Evolutionary conservation across 2,329 filamentous ascomycete genomes (phyloP).

Genomic region (Aspergillus sp.): DNA sequence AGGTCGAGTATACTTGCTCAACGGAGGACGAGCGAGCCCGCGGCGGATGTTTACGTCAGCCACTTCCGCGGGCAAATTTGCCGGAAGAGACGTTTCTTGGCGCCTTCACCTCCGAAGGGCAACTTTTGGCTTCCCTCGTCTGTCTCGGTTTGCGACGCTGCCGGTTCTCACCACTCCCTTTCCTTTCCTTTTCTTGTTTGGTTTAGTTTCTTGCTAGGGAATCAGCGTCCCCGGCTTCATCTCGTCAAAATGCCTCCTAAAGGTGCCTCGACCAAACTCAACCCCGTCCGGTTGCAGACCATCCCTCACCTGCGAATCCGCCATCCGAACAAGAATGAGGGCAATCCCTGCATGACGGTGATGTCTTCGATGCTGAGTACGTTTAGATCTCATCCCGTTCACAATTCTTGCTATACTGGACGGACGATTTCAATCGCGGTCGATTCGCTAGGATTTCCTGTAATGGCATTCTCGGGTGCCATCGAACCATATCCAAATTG

Average conservation of each 20-base stretch:
- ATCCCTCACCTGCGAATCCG: conserved; percentile 60
- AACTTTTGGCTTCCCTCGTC: conserved; percentile 7
- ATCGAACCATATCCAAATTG: background rate
- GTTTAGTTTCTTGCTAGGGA: background rate
- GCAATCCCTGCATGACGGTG: conserved; percentile 63
- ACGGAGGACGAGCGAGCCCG: background rate
- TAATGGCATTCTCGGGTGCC: background rate
- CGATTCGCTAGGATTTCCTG: too few relatives aligned
- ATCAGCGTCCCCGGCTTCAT: background rate
- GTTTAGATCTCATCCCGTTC: conserved; percentile 16
- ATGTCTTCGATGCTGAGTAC: conserved; percentile 68
- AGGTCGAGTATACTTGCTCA: background rate
- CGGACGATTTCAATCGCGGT: background rate
- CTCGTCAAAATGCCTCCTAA: conserved; percentile 43
- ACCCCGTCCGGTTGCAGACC: conserved; percentile 48
- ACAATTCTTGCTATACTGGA: too few relatives aligned
- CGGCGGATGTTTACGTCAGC: conserved; percentile 28
- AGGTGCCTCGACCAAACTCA: conserved; percentile 44
- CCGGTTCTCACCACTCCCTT: conserved; percentile 8
- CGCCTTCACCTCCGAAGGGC: conserved; percentile 19
- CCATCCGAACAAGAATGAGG: conserved; percentile 60
- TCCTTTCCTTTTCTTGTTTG: background rate
- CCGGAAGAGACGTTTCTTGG: conserved; percentile 16
- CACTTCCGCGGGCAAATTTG: conserved; percentile 29
- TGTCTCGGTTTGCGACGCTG: conserved; percentile 15